These are phyloP conservation scores for Penicillium sp. DNA, from an alignment of 2,329 filamentous ascomycete genomes.

Conservation along the genomic window DNA sequence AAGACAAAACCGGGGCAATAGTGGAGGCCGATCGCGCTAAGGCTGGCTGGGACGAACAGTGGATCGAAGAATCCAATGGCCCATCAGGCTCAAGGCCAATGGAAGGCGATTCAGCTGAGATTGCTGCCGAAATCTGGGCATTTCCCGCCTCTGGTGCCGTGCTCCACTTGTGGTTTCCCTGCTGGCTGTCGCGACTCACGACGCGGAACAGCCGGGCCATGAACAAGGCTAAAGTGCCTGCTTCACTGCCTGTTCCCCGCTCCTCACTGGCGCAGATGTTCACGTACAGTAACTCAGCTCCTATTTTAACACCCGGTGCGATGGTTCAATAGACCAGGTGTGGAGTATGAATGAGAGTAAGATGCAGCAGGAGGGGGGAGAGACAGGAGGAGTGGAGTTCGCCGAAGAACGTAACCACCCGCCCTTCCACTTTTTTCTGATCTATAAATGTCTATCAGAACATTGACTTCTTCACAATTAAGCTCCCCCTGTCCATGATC, in stretches of 20 bases:
- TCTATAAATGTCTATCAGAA: no score
- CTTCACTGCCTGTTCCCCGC: not conserved
- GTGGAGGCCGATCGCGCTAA: conserved; percentile 11
- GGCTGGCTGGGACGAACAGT: conserved; percentile 16
- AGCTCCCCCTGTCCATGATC: no score
- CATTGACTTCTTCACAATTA: no score
- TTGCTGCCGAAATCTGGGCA: not conserved
- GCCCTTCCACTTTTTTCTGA: no score
- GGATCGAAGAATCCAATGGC: conserved; percentile 4
- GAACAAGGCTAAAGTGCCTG: not conserved
- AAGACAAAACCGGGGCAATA: not conserved
- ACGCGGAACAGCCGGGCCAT: not conserved
- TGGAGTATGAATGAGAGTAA: not conserved
- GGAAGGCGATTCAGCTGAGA: not conserved
- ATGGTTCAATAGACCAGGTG: not conserved
- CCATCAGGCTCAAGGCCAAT: not conserved
- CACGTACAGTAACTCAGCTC: not conserved
- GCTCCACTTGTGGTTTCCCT: not conserved
- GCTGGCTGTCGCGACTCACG: not conserved
- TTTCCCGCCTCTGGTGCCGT: not conserved
- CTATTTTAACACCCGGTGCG: not conserved
- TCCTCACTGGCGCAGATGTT: not conserved
- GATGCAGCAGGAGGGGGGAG: not conserved
- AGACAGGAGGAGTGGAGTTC: no score
- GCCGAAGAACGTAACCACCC: no score